Evolutionary conservation across 2,329 filamentous ascomycete species (phyloP).

Genomic region (Claviceps citrina): DNA sequence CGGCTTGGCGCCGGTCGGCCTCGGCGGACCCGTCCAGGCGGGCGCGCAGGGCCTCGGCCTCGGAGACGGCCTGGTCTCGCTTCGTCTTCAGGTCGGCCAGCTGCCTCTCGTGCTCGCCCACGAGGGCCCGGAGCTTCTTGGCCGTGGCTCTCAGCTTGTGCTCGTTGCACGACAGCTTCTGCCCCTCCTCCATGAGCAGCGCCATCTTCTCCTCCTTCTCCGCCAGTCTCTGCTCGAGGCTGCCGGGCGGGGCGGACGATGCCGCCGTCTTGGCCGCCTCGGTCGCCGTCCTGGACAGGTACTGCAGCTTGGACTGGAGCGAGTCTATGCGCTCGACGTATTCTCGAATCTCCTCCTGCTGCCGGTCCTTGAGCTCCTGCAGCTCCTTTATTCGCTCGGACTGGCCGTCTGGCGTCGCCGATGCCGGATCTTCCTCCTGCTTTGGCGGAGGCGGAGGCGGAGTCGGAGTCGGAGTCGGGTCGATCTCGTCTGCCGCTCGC

Average conservation of each 20-base stretch:
- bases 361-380: slow-evolving; percentile 18
- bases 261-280: slow-evolving; percentile 58
- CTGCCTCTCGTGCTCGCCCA: slow-evolving; percentile 50
- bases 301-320: slow-evolving; percentile 78
- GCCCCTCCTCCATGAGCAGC: slow-evolving; percentile 79
- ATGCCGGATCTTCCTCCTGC: background rate
- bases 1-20: slow-evolving; percentile 46
- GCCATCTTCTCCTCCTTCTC: slow-evolving; percentile 88
- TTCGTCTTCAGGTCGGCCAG: slow-evolving; percentile 42
- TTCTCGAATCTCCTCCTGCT: slow-evolving; percentile 68
- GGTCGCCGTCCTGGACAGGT: slow-evolving; percentile 65
- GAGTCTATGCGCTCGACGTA: slow-evolving; percentile 86
- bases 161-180: slow-evolving; percentile 72
- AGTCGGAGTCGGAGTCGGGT: too few relatives aligned
- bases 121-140: slow-evolving; percentile 59
- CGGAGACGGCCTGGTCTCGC: slow-evolving; percentile 41
- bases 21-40: slow-evolving; percentile 35
- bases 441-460: background rate
- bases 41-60: slow-evolving; percentile 31
- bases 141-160: slow-evolving; percentile 70
- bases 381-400: slow-evolving; percentile 9
- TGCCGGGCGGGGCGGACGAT: slow-evolving; percentile 45
- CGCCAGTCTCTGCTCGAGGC: slow-evolving; percentile 60
- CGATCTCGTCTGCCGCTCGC: background rate
- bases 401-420: background rate